A percentile compares a stretch with the other conserved stretches of the same genome.
Evolutionary conservation across 306 rosid genomes (phyloP).

Genomic region (Arachis stenosperma): DNA sequence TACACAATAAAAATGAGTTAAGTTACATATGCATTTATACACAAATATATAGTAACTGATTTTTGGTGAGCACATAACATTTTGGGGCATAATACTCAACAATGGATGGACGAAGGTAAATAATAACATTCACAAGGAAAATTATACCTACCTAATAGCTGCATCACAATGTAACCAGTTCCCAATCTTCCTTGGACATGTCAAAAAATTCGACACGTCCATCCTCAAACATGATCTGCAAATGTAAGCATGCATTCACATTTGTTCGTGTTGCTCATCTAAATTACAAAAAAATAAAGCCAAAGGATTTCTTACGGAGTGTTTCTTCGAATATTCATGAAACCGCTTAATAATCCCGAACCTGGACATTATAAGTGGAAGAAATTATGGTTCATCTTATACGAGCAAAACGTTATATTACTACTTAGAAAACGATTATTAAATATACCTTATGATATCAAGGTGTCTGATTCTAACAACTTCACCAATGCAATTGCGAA

Average conservation of each 20-base stretch:
- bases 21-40: too few species aligned
- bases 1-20: too few species aligned
- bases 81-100: too few species aligned
- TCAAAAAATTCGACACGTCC: constrained; percentile 55
- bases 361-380: constrained; percentile 47
- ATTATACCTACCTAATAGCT: not conserved
- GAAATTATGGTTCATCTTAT: constrained; percentile 14
- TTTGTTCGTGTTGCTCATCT: not conserved
- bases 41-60: too few species aligned
- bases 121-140: not conserved
- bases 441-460: constrained; percentile 46
- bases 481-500: constrained; percentile 63
- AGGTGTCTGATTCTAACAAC: constrained; percentile 58
- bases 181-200: constrained; percentile 76
- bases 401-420: not conserved
- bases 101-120: too few species aligned
- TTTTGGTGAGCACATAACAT: too few species aligned
- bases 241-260: not conserved
- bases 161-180: constrained; percentile 48
- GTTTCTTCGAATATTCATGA: constrained; percentile 59
- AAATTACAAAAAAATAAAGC: constrained; percentile 26
- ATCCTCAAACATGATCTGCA: constrained; percentile 74
- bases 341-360: constrained; percentile 62
- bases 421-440: not conserved
- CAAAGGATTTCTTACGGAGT: constrained; percentile 48